Base-by-base conservation (phyloP, 495 filamentous ascomycete species). In the Penicillium parvum region DNA sequence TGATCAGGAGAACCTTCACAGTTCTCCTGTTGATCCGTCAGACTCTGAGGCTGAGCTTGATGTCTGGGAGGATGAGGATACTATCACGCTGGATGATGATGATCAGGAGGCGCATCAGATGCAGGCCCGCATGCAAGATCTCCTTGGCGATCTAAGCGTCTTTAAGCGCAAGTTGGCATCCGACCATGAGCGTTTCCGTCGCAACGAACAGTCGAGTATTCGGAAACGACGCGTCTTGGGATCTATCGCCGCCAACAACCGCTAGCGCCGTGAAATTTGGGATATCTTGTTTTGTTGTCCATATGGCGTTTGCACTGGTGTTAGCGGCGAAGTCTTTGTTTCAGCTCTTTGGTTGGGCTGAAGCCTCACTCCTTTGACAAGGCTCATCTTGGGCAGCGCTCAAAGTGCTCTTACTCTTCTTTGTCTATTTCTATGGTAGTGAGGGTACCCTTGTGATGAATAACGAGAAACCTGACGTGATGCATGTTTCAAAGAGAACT, bases 151-250 rank as follows among this genome's bases (percentile, higher is more conserved):
- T 53, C 55, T 98, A 30, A 78, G 78, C 14, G 55, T 95, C 51
- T 95, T 96, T 64, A 83, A 82, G 56, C 77, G 79, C 52, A 95
- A 95, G 68, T 73, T 95, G 25, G 79, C 73, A 11, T 86, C 90
- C 48, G 92, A 98, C 55, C 70, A 77, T 50, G 67, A 73, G 47
- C 66, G 80, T 45, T 84, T 81, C 60, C 66, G 64, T 3, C 53
- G 59, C 3, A 40, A 37, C 22, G 63, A 61, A 33, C 53, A 50
- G 5, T 43, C 42, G 2, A 45, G 39, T 15, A 40, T 43, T 20
- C 57, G 45, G 3, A 63, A 66, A 36, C 63, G 69, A 20, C 66
- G 65, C 12, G 65, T 61, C 7, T 44, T 73, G 42, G 57, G 65
- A 11, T 35, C 45, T 18, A 61, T 73, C 30, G 43, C 50, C 47